phyloP scores from a whole-genome alignment of 2,329 filamentous ascomycete species.

The Pestalotiopsis fici region DNA sequence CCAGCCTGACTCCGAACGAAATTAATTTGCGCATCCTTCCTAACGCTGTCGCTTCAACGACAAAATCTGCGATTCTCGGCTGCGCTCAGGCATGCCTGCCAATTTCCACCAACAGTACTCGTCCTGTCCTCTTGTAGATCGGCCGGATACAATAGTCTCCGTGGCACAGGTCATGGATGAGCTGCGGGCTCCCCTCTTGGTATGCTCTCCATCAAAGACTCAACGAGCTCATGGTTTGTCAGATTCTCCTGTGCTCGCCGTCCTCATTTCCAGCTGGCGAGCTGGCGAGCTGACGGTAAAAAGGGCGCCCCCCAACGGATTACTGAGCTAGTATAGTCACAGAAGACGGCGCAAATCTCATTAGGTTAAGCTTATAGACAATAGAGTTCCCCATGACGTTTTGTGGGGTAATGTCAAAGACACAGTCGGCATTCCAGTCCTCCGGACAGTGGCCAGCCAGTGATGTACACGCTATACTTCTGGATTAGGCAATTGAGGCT shows the following conservation, averaged over 20 bases:
- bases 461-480: not conserved
- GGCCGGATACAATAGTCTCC: not conserved
- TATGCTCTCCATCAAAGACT: not conserved
- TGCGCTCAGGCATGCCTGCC: not conserved
- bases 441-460: not conserved
- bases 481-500: not conserved
- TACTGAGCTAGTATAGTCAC: not conserved
- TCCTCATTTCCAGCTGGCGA: not conserved
- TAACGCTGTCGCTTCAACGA: not conserved
- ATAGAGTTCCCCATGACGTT: not conserved
- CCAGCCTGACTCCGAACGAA: not conserved
- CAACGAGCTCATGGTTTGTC: not conserved
- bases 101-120: not conserved
- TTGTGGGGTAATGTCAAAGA: not conserved
- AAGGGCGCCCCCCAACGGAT: not conserved
- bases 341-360: not conserved
- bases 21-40: not conserved
- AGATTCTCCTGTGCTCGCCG: not conserved
- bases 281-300: not conserved
- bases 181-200: not conserved
- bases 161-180: not conserved
- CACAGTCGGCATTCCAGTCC: not conserved
- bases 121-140: not conserved
- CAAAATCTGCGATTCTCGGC: not conserved
- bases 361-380: not conserved